Percentiles rank a stretch among this genome's conserved stretches.
Conservation (phyloP, 2,329 filamentous ascomycete genomes). For the Colletotrichum filicis region DNA sequence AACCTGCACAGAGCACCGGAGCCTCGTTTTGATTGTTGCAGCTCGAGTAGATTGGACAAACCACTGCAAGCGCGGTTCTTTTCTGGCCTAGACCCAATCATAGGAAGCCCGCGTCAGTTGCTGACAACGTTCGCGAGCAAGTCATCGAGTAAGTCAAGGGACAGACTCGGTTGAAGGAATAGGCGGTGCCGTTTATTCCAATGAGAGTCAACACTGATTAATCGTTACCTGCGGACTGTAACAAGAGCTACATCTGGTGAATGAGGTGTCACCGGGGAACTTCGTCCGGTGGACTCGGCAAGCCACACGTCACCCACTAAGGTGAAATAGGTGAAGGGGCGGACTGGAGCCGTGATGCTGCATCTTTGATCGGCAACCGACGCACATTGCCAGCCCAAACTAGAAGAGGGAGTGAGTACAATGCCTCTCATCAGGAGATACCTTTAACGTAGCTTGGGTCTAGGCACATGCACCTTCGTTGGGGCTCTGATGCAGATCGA, state of each 20-base stretch:
- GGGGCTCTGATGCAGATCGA: slow-evolving; percentile 15
- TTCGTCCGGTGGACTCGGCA: slow-evolving; percentile 11
- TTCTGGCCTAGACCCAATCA: neutral
- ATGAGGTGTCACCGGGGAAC: slow-evolving; percentile 17
- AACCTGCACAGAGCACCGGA: neutral
- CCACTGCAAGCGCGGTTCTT: neutral
- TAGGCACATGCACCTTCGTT: slow-evolving; percentile 6
- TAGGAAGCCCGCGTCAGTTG: neutral
- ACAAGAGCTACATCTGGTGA: slow-evolving; percentile 17
- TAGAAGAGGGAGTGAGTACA: slow-evolving; percentile 15
- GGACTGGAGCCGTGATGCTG: slow-evolving; percentile 4
- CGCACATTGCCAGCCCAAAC: neutral
- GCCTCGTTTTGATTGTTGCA: neutral
- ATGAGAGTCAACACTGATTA: neutral
- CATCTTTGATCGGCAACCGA: slow-evolving; percentile 19
- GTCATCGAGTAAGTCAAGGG: neutral
- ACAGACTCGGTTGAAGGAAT: neutral
- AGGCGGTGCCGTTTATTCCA: neutral
- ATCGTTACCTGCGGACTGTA: slow-evolving; percentile 3
- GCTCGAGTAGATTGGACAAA: neutral
- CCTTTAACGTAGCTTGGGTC: neutral
- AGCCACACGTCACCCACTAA: slow-evolving; percentile 13
- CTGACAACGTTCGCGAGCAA: neutral
- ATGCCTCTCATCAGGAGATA: neutral
- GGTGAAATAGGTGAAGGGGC: slow-evolving; percentile 1